phyloP scores from a whole-genome alignment of 2,329 filamentous ascomycete species.

The Talaromyces rugulosus region DNA sequence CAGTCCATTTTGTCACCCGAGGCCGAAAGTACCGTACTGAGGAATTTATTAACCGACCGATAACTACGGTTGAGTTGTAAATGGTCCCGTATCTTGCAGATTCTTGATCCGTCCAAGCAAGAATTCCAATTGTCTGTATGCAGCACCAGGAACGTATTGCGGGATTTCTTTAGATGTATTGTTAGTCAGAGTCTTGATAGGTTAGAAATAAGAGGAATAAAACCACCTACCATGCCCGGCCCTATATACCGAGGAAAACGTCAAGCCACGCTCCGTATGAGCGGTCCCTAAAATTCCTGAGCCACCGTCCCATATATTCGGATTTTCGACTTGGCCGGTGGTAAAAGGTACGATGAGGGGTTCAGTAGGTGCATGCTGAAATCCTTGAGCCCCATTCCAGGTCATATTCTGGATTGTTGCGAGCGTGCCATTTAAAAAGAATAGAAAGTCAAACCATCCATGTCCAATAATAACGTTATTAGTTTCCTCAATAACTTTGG shows the following conservation, averaged over 20 bases:
- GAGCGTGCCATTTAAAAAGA: constrained; percentile 67
- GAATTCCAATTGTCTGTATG: constrained; percentile 72
- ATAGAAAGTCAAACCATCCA: constrained; percentile 66
- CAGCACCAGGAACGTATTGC: constrained; percentile 42
- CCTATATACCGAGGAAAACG: constrained; percentile 14
- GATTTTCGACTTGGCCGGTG: constrained; percentile 30
- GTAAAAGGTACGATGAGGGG: constrained; percentile 58
- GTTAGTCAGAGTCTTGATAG: neutral
- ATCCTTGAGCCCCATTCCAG: constrained; percentile 69
- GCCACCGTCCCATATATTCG: constrained; percentile 53
- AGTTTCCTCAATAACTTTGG: constrained; percentile 66
- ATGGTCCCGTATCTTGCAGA: constrained; percentile 6
- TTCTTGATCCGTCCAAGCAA: constrained; percentile 58
- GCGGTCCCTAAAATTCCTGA: constrained; percentile 65
- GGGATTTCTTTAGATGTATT: constrained; percentile 6
- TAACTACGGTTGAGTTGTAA: constrained; percentile 2
- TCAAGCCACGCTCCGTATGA: constrained; percentile 64
- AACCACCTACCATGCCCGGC: constrained; percentile 12
- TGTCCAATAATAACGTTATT: constrained; percentile 72
- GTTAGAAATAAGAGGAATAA: neutral
- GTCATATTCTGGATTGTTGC: constrained; percentile 79
- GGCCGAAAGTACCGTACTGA: neutral
- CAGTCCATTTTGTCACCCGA: neutral
- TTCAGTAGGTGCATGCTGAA: constrained; percentile 60
- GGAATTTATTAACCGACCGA: neutral